Evolutionary conservation across 345 rosid genomes (phyloP), one percentile per base, ranked within the genome.

Genomic region (Clausena lansium): DNA sequence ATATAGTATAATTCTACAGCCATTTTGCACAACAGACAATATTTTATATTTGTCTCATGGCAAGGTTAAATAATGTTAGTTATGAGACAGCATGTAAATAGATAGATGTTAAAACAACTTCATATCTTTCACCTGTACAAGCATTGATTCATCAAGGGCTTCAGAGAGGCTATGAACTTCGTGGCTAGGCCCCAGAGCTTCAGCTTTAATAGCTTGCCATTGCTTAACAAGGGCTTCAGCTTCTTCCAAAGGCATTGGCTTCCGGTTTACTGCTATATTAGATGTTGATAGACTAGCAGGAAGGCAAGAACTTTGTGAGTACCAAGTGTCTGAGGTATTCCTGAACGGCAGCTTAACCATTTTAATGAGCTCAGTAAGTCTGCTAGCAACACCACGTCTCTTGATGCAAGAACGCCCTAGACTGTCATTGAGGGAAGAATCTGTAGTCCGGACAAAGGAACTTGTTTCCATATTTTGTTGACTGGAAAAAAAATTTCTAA

Each of bases 151-250:
- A 38, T 94, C 98, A 84, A 96, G 99, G 81, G 89, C 80, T 76
- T 92, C 91, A 58, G 84, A 77, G 72, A 96, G 99, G 79, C 80
- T 76, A 74, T 87, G 78, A 76, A 88, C 79, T 63, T 89, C 90
- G 82, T 96, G 94, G 41, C 66, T 78, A 9, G 93, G 93, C 71
- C 99, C 99, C 78, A 96, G 87, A 78, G 99, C 96, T 84, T 92
- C 92, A 77, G 99, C 97, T 86, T 96, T 96, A 60, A 87, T 83
- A 67, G 87, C 79, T 87, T 96, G 97, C 99, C 99, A 96, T 76
- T 88, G 93, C 86, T 86, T 87, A 60, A 96, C 95, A 71, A 94
- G 95, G 60, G 86, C 85, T 88, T 96, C 99, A 41, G 99, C 98
- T 65, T 96, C 98, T 84, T 92, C 95, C 59, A 83, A 70, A 68